These are phyloP conservation scores for Darksidea phi DNA, from an alignment of 495 filamentous ascomycete genomes.

Conservation along the genomic window DNA sequence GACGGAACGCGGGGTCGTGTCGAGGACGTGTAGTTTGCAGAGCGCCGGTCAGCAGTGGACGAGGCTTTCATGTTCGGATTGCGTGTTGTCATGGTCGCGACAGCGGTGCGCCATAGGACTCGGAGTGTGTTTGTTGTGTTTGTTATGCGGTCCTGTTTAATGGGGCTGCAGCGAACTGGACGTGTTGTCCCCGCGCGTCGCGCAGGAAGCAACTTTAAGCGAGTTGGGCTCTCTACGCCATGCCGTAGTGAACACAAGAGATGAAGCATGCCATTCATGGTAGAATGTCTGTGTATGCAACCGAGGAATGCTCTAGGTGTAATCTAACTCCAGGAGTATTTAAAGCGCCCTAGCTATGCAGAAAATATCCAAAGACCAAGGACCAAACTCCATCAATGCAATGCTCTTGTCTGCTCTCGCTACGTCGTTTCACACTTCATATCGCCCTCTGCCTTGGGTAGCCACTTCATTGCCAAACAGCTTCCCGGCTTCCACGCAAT, in stretches of 20 bases:
- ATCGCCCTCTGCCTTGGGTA: neutral
- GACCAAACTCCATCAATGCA: conserved; percentile 1
- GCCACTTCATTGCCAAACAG: conserved; percentile 63
- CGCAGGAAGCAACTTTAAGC: conserved; percentile 6
- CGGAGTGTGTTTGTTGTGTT: neutral
- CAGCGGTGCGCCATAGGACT: conserved; percentile 24
- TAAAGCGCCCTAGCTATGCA: neutral
- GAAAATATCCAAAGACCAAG: neutral
- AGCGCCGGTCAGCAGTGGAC: conserved; percentile 25
- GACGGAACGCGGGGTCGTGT: conserved; percentile 37
- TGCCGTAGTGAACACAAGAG: neutral
- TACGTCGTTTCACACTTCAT: conserved; percentile 5
- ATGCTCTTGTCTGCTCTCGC: neutral
- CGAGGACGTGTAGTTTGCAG: conserved; percentile 11
- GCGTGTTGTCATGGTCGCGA: conserved; percentile 28
- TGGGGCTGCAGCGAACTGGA: conserved; percentile 4
- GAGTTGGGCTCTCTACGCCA: conserved; percentile 4
- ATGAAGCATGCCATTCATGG: too few relatives aligned
- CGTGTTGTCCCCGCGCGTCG: conserved; percentile 8
- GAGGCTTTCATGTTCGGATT: conserved; percentile 20
- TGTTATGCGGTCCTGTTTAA: neutral
- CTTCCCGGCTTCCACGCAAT: conserved; percentile 82
- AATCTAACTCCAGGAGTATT: neutral
- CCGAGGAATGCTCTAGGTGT: too few relatives aligned
- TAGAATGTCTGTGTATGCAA: too few relatives aligned